Evolutionary conservation across 208 protist species (phyloP), one percentile per base, ranked within the genome.

Genomic region (Acanthamoeba pearcei): DNA sequence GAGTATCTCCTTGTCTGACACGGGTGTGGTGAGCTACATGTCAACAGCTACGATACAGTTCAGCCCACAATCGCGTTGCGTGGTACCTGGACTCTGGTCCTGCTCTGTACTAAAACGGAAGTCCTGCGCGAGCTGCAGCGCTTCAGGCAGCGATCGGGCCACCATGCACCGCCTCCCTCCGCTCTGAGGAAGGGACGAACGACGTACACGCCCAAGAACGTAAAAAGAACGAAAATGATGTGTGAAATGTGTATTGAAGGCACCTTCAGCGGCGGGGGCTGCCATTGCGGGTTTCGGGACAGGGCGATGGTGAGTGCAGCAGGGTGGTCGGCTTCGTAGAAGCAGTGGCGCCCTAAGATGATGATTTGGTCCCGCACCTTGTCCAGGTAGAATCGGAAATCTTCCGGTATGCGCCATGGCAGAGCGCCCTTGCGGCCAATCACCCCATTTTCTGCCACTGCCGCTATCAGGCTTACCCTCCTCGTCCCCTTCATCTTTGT

Each of bases 331-430:
- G 83, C 83, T 15, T 90, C 83, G n/a, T 62, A 12, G 83, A 66
- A 90, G 83, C 83, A 90, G 22, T 46, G 83, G 83, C 35, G 83
- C 13, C 83, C 83, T 8, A 90, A 24, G 51, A 90, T 90, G n/a
- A 68, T 68, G 9, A 90, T 46, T 6, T 66, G 83, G 13, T 35
- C 55, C 13, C 55, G 24, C 27, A 90, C 83, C 83, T 90, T 90
- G 46, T 38, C 51, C 4, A 90, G n/a, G 35, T 70, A 90, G 46
- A 66, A 90, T 9, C 35, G 83, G 22, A 55, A 90, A 27, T 90
- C 83, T n/a, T 90, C 83, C 9, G 83, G 83, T n/a, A 90, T 90
- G 4, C 83, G 22, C 83, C 83, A 90, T 32, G 83, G 83, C 83
- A 90, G 83, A 19, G 27, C 29, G 32, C 83, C 83, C 32, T 35